phyloP scores from a whole-genome alignment of 2,329 filamentous ascomycete genomes.

The Colletotrichum sp. region DNA sequence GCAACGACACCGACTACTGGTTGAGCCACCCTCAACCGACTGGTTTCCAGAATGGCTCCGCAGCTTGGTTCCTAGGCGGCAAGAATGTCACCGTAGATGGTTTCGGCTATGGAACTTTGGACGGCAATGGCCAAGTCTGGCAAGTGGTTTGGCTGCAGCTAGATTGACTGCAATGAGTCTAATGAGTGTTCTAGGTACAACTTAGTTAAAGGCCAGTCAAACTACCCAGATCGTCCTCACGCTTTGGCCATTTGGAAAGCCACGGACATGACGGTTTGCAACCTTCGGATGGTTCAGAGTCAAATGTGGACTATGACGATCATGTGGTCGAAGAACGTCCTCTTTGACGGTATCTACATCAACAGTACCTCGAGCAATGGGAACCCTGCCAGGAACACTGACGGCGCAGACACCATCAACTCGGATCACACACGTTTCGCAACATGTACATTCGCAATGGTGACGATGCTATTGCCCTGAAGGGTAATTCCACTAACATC shows the following conservation, averaged over 20 bases:
- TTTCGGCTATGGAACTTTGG: neutral
- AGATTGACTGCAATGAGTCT: fast-evolving
- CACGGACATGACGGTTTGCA: neutral
- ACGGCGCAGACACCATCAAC: neutral
- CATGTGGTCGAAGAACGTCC: neutral
- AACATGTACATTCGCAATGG: neutral
- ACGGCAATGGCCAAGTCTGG: neutral
- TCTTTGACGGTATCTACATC: neutral
- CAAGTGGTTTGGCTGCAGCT: too few relatives aligned
- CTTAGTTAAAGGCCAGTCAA: neutral
- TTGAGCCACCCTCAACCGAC: neutral
- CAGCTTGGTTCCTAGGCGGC: neutral
- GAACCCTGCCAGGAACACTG: neutral
- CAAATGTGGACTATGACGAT: neutral
- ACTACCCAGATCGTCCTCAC: neutral
- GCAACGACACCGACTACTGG: neutral
- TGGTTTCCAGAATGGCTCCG: neutral
- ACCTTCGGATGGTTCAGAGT: neutral
- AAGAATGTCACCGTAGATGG: neutral
- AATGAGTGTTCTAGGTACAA: neutral
- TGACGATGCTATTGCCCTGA: neutral
- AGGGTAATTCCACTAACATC: neutral
- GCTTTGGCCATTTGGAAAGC: neutral
- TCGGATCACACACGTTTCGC: neutral
- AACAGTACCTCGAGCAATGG: neutral